A percentile compares a stretch with the other conserved stretches of the same genome.
Evolutionary conservation across 2,329 filamentous ascomycete species (phyloP).

Genomic region (Fusarium sororula): DNA sequence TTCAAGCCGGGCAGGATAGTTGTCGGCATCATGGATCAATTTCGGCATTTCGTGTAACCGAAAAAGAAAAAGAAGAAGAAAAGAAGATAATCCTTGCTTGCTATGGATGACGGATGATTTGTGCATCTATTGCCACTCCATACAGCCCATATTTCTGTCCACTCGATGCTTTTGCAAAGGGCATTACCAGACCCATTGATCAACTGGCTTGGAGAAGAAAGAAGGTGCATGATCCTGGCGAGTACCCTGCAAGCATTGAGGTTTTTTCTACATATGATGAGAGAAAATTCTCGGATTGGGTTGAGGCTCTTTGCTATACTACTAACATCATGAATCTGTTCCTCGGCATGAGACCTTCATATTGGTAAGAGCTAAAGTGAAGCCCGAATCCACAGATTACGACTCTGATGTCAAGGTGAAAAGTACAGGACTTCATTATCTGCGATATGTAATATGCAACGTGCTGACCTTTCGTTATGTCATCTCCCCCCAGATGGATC

Average conservation of each 20-base stretch:
- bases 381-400: neutral
- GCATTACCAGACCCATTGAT: conserved; percentile 19
- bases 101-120: neutral
- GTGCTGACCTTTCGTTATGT: conserved; percentile 19
- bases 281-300: neutral
- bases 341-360: neutral
- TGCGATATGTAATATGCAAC: neutral
- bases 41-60: conserved; percentile 6
- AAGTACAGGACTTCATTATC: neutral
- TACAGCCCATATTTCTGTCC: neutral
- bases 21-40: conserved; percentile 4
- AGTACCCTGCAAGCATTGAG: conserved; percentile 5
- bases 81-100: conserved; percentile 3
- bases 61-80: neutral
- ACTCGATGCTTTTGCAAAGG: neutral
- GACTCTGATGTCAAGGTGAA: neutral
- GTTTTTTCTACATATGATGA: neutral
- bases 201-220: conserved; percentile 3
- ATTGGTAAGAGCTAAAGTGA: neutral
- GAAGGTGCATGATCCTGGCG: conserved; percentile 11
- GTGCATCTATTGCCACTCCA: conserved; percentile 16
- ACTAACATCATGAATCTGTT: neutral
- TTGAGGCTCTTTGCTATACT: neutral
- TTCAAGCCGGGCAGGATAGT: neutral
- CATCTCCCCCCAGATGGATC: conserved; percentile 13